Evolutionary conservation across 805 yeast genomes (phyloP), one percentile per base, ranked within the genome.

Genomic region (Zygoascus flipseniorum): DNA sequence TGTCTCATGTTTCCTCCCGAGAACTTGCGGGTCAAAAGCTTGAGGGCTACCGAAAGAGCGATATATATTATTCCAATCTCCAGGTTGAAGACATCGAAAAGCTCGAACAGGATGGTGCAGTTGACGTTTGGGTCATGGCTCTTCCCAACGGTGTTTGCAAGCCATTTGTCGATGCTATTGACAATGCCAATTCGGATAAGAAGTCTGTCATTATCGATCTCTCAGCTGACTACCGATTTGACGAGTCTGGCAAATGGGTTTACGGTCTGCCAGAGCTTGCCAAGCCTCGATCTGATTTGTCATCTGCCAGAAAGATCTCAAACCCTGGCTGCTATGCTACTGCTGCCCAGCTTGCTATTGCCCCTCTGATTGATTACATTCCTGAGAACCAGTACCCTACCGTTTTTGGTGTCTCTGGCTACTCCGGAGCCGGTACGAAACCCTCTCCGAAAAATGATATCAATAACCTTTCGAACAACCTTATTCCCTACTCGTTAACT

Each of bases 281-380:
- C 3, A 82, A 80, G 53, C 77, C 81, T 60, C 82, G 99, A 67
- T 65, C 72, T 9, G 65, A 65, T 10, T 86, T 93, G 62, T 79
- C 86, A 39, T 65, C 73, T 13, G 92, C 98, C 18, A 76, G 78
- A 64, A 87, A 86, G 67, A 86, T 93, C 57, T 84, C 97, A 5
- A 93, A 93, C 72, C 99, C 99, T 2, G 99, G 99, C 48, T 93
- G 99, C 76, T 93, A 90, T 68, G 97, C 99, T n/a, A 93, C 99
- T 47, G 97, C 95, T 54, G 93, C 97, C 13, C 98, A 93, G 75
- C 72, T 89, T 26, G 90, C 96, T 13, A 83, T 93, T 66, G 83
- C 92, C 48, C 99, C 99, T 37, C 74, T 93, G 62, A 71, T 78
- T n/a, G 66, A 64, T 23, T 80, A 82, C 48, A 79, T 79, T 64